These are phyloP conservation scores for Trichosanthes cucumerina DNA, from an alignment of 306 rosid species.

Conservation along the genomic window DNA sequence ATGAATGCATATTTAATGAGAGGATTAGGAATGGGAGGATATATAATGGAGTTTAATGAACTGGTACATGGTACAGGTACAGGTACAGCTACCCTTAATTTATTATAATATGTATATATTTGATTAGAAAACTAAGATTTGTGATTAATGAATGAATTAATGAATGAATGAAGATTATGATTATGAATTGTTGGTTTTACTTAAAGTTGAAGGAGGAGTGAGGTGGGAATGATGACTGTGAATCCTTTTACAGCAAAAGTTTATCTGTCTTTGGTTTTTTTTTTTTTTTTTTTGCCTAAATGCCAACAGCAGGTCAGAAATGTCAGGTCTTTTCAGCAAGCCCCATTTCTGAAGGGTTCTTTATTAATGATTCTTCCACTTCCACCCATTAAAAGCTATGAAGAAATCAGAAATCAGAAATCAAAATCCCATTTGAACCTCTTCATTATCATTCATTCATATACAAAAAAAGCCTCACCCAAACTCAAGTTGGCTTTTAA, in stretches of 20 bases:
- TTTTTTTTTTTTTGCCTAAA: too few species aligned
- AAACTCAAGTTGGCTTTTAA: too few species aligned
- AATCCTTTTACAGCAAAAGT: neutral
- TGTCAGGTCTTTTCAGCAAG: neutral
- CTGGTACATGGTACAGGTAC: too few species aligned
- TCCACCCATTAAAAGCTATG: neutral
- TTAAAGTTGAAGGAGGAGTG: neutral
- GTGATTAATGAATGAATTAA: neutral
- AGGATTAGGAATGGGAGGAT: neutral
- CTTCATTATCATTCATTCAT: neutral
- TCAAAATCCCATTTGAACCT: too few species aligned
- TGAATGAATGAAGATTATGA: too few species aligned
- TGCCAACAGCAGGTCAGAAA: neutral
- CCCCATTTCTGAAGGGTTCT: neutral
- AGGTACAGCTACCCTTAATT: neutral
- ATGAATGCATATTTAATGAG: too few species aligned
- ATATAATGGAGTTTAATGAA: neutral
- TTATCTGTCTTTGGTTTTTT: neutral
- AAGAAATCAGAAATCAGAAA: too few species aligned
- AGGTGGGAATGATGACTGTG: slow-evolving; percentile 5
- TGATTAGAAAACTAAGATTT: neutral
- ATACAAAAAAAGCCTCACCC: too few species aligned
- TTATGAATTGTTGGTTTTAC: neutral
- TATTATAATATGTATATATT: too few species aligned
- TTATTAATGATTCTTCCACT: neutral